Conservation (phyloP, 352 stramenopile species). For the Pythium grandisporangium region DNA sequence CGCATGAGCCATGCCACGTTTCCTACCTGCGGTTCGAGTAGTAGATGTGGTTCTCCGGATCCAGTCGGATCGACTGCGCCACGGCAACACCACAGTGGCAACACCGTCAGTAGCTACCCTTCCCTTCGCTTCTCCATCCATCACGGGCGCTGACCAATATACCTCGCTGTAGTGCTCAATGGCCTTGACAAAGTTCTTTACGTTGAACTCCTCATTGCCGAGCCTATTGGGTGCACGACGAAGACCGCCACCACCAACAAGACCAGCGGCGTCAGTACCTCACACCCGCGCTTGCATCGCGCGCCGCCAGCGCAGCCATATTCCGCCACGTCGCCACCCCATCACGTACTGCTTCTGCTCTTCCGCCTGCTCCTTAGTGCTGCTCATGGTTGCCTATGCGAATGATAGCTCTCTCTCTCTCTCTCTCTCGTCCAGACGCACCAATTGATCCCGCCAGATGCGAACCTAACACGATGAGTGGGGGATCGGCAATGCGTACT, state of each 20-base stretch:
- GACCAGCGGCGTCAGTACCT: background rate
- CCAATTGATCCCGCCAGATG: no score
- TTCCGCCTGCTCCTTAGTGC: constrained; percentile 38
- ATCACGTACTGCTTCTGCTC: constrained; percentile 51
- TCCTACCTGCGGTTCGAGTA: constrained; percentile 74
- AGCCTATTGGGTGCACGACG: no score
- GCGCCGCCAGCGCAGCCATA: no score
- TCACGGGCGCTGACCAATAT: background rate
- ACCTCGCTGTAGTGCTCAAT: constrained; percentile 76
- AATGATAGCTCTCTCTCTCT: background rate
- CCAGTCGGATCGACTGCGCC: constrained; percentile 58
- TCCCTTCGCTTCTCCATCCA: no score
- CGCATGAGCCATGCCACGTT: background rate
- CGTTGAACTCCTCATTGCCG: constrained; percentile 81
- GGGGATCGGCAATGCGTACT: no score
- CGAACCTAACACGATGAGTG: no score
- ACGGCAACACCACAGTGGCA: no score
- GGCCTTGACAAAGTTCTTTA: constrained; percentile 79
- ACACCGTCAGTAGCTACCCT: no score
- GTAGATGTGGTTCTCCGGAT: constrained; percentile 72
- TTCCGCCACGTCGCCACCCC: background rate
- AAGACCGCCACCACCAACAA: background rate
- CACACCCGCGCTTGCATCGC: no score
- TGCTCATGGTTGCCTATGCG: constrained; percentile 16
- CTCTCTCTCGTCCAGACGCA: background rate